Conservation (phyloP, 495 filamentous ascomycete genomes). For the Echria macrotheca region DNA sequence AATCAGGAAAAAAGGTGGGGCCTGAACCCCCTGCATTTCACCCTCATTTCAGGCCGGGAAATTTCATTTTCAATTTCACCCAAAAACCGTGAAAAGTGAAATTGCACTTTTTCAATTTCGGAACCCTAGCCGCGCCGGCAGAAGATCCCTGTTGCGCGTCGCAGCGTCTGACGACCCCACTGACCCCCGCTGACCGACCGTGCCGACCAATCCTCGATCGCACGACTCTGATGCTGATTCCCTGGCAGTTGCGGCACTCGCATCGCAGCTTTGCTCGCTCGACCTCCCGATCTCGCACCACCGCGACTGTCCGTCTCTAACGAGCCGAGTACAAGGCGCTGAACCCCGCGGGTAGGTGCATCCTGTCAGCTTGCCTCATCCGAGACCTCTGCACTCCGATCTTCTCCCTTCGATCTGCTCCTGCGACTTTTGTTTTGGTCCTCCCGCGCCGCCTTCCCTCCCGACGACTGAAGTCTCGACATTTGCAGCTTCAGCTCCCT, state of each 20-base stretch:
- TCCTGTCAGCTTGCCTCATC: too few relatives aligned
- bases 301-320: too few relatives aligned
- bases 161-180: background rate
- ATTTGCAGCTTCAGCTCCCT: background rate
- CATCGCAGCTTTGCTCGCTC: too few relatives aligned
- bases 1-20: too few relatives aligned
- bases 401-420: too few relatives aligned
- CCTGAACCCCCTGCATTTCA: background rate
- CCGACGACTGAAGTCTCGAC: background rate
- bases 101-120: too few relatives aligned
- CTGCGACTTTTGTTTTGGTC: background rate
- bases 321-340: background rate
- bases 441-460: background rate
- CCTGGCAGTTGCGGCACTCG: too few relatives aligned
- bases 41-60: background rate
- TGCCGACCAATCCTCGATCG: constrained; percentile 1
- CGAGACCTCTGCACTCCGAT: too few relatives aligned
- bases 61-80: background rate
- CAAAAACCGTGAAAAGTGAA: too few relatives aligned
- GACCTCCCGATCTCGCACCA: too few relatives aligned
- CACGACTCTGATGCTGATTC: too few relatives aligned
- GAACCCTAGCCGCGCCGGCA: background rate
- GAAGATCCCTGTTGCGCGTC: background rate
- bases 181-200: background rate
- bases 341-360: too few relatives aligned